phyloP scores from a whole-genome alignment of 2,329 filamentous ascomycete species.

The Drechslera avenae region DNA sequence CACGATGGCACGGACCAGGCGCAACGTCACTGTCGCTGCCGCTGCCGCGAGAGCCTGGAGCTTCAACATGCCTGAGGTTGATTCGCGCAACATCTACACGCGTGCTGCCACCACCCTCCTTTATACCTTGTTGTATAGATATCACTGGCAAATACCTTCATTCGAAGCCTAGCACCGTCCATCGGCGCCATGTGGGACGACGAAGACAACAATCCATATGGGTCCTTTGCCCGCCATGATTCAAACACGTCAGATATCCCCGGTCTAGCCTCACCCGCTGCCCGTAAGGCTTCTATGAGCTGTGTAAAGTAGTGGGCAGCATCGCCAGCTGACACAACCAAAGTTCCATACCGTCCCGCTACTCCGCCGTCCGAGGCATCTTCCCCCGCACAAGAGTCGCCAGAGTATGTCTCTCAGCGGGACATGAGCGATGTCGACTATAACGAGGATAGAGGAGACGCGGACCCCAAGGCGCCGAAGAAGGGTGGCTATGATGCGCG shows the following conservation, averaged over 20 bases:
- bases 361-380: constrained; percentile 74
- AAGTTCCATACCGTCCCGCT: constrained; percentile 57
- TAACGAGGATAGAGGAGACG: constrained; percentile 57
- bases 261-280: constrained; percentile 49
- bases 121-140: neutral
- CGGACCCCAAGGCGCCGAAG: constrained; percentile 59
- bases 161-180: neutral
- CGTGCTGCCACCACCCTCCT: neutral
- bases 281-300: constrained; percentile 38
- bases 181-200: constrained; percentile 85
- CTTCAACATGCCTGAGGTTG: constrained; percentile 7
- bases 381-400: constrained; percentile 69
- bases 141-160: neutral
- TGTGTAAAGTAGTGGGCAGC: neutral
- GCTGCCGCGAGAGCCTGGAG: constrained; percentile 13
- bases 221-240: constrained; percentile 87
- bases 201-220: constrained; percentile 98
- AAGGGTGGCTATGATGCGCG: constrained; percentile 91
- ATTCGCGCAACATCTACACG: constrained; percentile 1
- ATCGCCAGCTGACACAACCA: constrained; percentile 12
- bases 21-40: constrained; percentile 16
- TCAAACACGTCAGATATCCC: constrained; percentile 69
- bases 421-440: constrained; percentile 66
- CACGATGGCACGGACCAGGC: constrained; percentile 8
- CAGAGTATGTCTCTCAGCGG: constrained; percentile 60